Evolutionary conservation across 164 flowering plant genomes (phyloP), one percentile per base, ranked within the genome.

Genomic region (Tinospora cordifolia): DNA sequence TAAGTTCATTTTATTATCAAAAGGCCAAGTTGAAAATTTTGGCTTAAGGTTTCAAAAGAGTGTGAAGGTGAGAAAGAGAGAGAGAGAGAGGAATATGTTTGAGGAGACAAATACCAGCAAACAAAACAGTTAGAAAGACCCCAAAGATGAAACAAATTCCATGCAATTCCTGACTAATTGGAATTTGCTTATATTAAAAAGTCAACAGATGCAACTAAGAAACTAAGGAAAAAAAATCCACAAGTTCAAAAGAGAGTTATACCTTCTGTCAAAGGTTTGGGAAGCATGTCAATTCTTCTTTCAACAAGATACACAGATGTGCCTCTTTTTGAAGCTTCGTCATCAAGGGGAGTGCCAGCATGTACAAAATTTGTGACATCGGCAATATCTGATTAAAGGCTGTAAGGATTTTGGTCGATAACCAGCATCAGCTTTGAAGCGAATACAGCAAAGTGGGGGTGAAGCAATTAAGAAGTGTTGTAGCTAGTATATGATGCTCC

Each of bases 251-350:
- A 62, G 21, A 36, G 24, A 15, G 51, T n/a, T 46, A 17, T 49
- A 87, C 98, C 99, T 90, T 95, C 98, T 40, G 99, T 95, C 39
- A 95, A 76, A 78, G 98, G 99, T 79, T 95, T 95, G 24, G 99
- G 99, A 72, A 95, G 97, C 99, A 95, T 95, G 84, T 95, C 99
- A 75, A 95, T 95, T 22, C 99, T 83, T 41, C 97, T 90, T 74
- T 92, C 99, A 79, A 95, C 99, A 76, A 95, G 99, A 83, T 95
- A 95, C n/a, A 88, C 93, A 62, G 99, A 95, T 66, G 98, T 95
- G 65, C 99, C 99, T 77, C 99, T 85, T 81, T 89, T 86, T 26
- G 98, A 38, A 70, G 98, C 99, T 81, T 92, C 99, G 54, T 88
- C 92, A 79, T 95, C 99, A 72, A 95, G 87, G 22, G 97, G 90